Evolutionary conservation across 2,329 filamentous ascomycete genomes (phyloP), one percentile per base, ranked within the genome.

Genomic region (Aspergillus melleus): DNA sequence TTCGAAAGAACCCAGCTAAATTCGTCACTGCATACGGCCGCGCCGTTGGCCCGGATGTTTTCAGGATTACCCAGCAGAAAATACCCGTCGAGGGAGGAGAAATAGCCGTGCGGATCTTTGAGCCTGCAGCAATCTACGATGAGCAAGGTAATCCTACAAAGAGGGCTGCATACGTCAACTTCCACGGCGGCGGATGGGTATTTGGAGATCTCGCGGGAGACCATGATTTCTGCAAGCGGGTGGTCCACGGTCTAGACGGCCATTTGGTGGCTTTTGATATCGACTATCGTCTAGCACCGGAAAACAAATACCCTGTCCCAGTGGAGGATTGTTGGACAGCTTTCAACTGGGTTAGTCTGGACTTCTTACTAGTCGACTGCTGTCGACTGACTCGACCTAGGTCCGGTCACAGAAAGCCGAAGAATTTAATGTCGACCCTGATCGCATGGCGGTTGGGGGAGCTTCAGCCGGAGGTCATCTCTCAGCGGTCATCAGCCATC

Each of bases 141-240:
- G 61, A 62, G 2, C 62, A 74, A n/a, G 66, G 65, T 3, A 65
- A 65, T 32, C 61, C 58, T 30, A 70, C 65, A 61, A 72, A 67
- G 58, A 72, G 75, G 63, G 75, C 75, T 1, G 75, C 69, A 10
- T 80, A 79, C 66, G 61, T 80, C 59, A 78, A 78, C 49, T 77
- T 76, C 61, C 75, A 77, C 57, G 76, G 76, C 10, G 74, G 76
- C 30, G 76, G 76, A 10, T 80, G 77, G 76, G 77, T 80, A 8
- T 78, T 80, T 64, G 77, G 77, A 2, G 74, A 72, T 1, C 66
- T 80, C 1, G 57, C 61, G 4, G 66, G 65, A 1, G 77, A 80
- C 50, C 72, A 77, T 61, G 74, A 78, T 44, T 74, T 77, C 58
- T 80, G 77, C 61, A 79, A 79, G 62, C 68, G 70, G 20, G 57